Base-by-base conservation (phyloP, 2,329 filamentous ascomycete genomes). In the Colletotrichum sp. region DNA sequence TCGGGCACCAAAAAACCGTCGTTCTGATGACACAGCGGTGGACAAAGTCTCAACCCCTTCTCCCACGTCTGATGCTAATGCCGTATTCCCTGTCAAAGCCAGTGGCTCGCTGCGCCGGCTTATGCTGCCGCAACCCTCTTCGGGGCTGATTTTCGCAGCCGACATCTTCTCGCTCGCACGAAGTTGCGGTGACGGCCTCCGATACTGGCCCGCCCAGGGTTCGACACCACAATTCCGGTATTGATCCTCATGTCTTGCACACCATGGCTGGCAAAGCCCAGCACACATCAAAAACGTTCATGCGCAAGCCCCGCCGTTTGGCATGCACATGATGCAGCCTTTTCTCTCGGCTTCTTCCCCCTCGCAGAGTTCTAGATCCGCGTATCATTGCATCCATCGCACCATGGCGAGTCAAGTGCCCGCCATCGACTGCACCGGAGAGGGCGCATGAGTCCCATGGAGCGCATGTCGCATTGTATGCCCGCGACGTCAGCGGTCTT, bases 361-460 rank as follows among this genome's bases (percentile, higher is more conserved):
- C 66, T 63, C 43, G 34, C 57, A 57, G 27, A 47, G 57, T 54
- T 71, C 72, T 66, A 66, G 62, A 71, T 73, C 59, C 70, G 47
- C 54, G 67, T 33, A 24, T 55, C 34, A 59, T 29, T 57, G 69
- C 54, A 62, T 71, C 55, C 31, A 57, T 72, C 47, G 63, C 72
- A 66, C 68, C 47, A 63, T 11, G 27, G 21, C 71, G 68, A 72
- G 72, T 72, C 72, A 73, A 73, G 72, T 67, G 72, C 68, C 55
- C 68, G 68, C 68, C 57, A 58, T 71, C 62, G 27, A 73, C 38
- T 47, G 38, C 62, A 43, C 27, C 24, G 18, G 15, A 69, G 29
- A 71, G 43, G 57, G 29, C 54, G 67, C 61, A 72, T 57, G 43
- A 61, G 69, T 38, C 33, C 54, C 13, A 54, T 47, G 51, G 18